These are phyloP conservation scores for Rhodotorula graminis DNA, from an alignment of 768 basidiomycete genomes.

Conservation along the genomic window DNA sequence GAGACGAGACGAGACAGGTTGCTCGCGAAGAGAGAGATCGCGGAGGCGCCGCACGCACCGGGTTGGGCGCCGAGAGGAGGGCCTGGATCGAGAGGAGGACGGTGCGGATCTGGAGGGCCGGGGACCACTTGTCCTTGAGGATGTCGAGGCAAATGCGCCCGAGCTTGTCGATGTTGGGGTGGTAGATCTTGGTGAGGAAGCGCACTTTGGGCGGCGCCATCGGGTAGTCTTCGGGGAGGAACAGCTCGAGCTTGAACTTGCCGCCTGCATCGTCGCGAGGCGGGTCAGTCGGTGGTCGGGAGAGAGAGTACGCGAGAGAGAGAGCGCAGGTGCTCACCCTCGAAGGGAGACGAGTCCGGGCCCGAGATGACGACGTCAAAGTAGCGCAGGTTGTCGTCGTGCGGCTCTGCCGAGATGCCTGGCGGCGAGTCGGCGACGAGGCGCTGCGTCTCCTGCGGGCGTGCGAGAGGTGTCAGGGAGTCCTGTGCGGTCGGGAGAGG, in stretches of 20 bases:
- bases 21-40: neutral
- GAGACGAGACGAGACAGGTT: no score
- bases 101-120: slow-evolving; percentile 95
- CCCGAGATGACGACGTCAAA: slow-evolving; percentile 97
- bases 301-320: no score
- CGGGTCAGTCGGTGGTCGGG: neutral
- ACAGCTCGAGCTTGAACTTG: slow-evolving; percentile 89
- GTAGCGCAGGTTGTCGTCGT: slow-evolving; percentile 95
- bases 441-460: slow-evolving; percentile 83
- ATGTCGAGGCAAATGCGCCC: slow-evolving; percentile 98
- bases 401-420: slow-evolving; percentile 89
- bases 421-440: slow-evolving; percentile 94
- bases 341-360: slow-evolving; percentile 88
- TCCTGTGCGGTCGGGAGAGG: neutral
- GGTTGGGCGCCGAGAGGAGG: slow-evolving; percentile 91
- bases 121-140: slow-evolving; percentile 99
- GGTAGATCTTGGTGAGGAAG: slow-evolving; percentile 62
- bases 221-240: slow-evolving; percentile 97
- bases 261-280: slow-evolving; percentile 58
- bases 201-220: slow-evolving; percentile 99
- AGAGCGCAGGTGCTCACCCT: slow-evolving; percentile 51
- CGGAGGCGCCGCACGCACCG: slow-evolving; percentile 48
- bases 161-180: slow-evolving; percentile 99
- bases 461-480: neutral
- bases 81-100: slow-evolving; percentile 95